Base-by-base conservation (phyloP, 345 rosid species). In the Kernera saxatilis region DNA sequence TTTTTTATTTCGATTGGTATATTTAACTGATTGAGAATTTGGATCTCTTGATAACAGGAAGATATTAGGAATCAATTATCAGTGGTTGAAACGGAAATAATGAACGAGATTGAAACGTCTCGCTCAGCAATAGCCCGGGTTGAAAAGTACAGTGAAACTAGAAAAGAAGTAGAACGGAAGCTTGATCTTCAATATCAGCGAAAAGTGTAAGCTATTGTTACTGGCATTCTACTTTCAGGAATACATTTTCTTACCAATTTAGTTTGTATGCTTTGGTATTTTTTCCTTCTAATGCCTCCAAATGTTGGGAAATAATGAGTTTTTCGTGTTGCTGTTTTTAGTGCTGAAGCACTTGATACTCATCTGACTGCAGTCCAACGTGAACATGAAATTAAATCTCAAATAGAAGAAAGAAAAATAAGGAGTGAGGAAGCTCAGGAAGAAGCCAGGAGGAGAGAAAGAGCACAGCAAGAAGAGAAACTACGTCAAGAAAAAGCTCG, bases 331-430 rank as follows among this genome's bases (percentile, higher is more conserved):
- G 29, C 22, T 61, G 49, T 65, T 33, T 55, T 83, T 64, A 91
- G 99, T 72, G 97, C 97, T 69, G 96, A 94, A 82, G 97, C 91
- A 70, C 91, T 94, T 57, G 99, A 91, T 79, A 78, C 82, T 72
- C 96, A 94, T 80, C 81, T 94, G 72, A 89, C 96, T 57, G 87
- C 83, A 65, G 60, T 94, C 72, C 99, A 88, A 78, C 85, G 86
- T 66, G 91, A 94, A 32, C 90, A 89, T 78, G 85, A 89, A 80
- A 73, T 81, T 27, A 94, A 84, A 81, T 94, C 93, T 9, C 96
- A 88, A 72, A 87, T 89, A 68, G 97, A 89, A 78, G 99, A 89
- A 81, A 89, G 90, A 77, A 91, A 79, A 83, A 70, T 91, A 70
- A 82, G 83, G 82, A 89, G 70, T 71, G 98, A 89, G 80, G 93